A percentile compares a stretch with the other conserved stretches of the same genome.
These are phyloP conservation scores for Conidiobolus incongruus DNA, from an alignment of 371 early-diverging fungal species.

Conservation along the genomic window DNA sequence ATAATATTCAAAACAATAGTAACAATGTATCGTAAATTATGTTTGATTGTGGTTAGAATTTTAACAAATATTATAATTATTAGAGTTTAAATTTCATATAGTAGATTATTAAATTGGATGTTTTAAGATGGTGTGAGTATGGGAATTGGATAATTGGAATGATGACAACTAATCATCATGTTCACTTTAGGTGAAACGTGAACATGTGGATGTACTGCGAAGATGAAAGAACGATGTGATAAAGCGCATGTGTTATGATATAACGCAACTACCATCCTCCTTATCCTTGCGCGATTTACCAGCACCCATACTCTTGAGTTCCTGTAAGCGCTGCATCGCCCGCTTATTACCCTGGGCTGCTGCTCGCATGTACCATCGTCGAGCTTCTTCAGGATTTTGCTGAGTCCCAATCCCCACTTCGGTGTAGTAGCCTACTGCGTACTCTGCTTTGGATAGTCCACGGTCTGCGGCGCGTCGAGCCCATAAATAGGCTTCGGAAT, in stretches of 20 bases:
- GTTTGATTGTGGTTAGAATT: no score
- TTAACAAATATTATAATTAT: no score
- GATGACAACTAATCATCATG: no score
- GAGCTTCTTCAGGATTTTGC: constrained; percentile 42
- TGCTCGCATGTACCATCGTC: constrained; percentile 50
- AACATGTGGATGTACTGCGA: no score
- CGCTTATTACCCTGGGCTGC: constrained; percentile 49
- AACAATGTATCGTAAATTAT: no score
- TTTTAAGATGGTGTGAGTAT: no score
- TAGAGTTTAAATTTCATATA: no score
- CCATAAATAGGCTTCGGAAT: constrained; percentile 71
- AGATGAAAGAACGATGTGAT: no score
- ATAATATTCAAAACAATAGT: no score
- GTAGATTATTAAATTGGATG: no score
- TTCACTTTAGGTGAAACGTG: no score
- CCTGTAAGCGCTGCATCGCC: constrained; percentile 45
- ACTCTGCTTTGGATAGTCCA: constrained; percentile 67
- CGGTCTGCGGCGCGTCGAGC: constrained; percentile 67
- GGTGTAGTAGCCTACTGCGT: constrained; percentile 67
- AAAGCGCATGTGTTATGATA: background rate
- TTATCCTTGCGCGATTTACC: constrained; percentile 4
- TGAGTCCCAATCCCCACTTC: constrained; percentile 55
- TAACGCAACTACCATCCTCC: constrained; percentile 5
- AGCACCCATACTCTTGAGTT: constrained; percentile 38
- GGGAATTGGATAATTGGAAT: no score